A percentile compares a stretch with the other conserved stretches of the same genome.
Evolutionary conservation across 2,329 filamentous ascomycete species (phyloP).

Genomic region (Cladosporium sp.): DNA sequence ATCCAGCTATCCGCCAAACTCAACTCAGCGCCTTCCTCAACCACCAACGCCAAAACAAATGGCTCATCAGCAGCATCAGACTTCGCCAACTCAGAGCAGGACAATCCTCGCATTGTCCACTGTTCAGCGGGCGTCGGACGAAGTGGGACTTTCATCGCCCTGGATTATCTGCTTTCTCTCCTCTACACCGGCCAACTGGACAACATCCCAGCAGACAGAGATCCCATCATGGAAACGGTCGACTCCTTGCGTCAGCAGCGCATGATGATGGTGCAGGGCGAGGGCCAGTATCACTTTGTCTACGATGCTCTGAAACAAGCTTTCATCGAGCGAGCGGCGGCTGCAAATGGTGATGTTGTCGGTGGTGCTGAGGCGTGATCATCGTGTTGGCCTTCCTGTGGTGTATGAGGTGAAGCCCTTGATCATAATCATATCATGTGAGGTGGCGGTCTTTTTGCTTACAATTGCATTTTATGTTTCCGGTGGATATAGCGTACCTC

Average conservation of each 20-base stretch:
- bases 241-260: constrained; percentile 81
- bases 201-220: constrained; percentile 49
- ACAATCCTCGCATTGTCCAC: constrained; percentile 70
- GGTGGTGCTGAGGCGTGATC: constrained; percentile 5
- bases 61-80: constrained; percentile 29
- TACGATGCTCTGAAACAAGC: constrained; percentile 80
- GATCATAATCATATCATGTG: not conserved
- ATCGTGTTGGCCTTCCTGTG: not conserved
- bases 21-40: constrained; percentile 41
- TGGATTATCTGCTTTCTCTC: constrained; percentile 88
- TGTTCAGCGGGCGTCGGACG: constrained; percentile 88
- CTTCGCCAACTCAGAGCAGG: constrained; percentile 29
- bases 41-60: constrained; percentile 21
- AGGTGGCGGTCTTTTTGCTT: not conserved
- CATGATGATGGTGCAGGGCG: constrained; percentile 92
- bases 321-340: constrained; percentile 58
- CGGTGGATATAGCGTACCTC: not conserved
- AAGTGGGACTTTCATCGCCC: constrained; percentile 90
- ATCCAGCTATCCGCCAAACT: constrained; percentile 65
- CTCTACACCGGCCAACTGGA: constrained; percentile 72
- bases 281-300: constrained; percentile 80
- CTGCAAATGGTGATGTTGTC: not conserved
- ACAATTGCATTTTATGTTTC: not conserved
- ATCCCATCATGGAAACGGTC: constrained; percentile 77
- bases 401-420: not conserved